A percentile compares a stretch with the other conserved stretches of the same genome.
phyloP scores from a whole-genome alignment of 306 rosid genomes.

The Medicago lupulina region DNA sequence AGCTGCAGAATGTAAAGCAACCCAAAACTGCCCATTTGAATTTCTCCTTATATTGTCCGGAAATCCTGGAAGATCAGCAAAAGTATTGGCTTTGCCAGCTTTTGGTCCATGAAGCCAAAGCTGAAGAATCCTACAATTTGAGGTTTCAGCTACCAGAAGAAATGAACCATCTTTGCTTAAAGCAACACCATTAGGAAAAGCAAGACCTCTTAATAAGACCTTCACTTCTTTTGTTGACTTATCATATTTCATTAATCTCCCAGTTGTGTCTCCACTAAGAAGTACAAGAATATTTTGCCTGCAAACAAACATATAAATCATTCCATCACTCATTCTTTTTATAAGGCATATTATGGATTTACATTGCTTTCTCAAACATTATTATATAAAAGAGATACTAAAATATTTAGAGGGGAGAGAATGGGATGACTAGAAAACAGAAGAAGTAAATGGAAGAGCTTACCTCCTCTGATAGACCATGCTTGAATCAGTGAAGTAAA shows the following conservation, averaged over 20 bases:
- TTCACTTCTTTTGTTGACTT: conserved; percentile 70
- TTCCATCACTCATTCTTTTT: not conserved
- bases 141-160: conserved; percentile 75
- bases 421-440: not conserved
- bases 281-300: conserved; percentile 75
- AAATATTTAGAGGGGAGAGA: too few species aligned
- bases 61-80: conserved; percentile 73
- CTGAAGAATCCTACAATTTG: conserved; percentile 61
- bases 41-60: conserved; percentile 86
- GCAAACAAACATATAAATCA: conserved; percentile 43
- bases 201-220: conserved; percentile 60
- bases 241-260: conserved; percentile 71
- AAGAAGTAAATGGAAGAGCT: conserved; percentile 7
- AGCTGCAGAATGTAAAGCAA: conserved; percentile 77
- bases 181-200: conserved; percentile 86
- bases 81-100: conserved; percentile 67
- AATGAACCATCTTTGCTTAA: conserved; percentile 79
- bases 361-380: too few species aligned
- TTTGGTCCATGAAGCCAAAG: conserved; percentile 85
- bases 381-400: too few species aligned
- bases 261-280: conserved; percentile 73
- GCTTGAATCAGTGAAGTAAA: conserved; percentile 88
- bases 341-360: too few species aligned
- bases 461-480: conserved; percentile 76
- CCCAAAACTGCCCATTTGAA: conserved; percentile 81